These are phyloP conservation scores for Globisporangium paddicum DNA, from an alignment of 352 stramenopile species.

Conservation along the genomic window DNA sequence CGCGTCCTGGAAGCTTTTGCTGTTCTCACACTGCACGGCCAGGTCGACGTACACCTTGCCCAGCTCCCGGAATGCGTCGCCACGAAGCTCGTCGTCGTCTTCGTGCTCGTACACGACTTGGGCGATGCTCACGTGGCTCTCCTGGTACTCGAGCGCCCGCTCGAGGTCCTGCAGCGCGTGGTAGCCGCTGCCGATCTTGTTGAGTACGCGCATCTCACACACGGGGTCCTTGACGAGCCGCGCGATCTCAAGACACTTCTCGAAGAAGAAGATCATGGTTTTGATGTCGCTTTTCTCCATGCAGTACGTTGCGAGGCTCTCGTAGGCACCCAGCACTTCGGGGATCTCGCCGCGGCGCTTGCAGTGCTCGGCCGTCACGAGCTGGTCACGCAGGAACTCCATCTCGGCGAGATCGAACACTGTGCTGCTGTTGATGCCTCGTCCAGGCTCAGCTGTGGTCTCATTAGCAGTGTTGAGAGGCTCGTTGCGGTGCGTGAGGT, in stretches of 20 bases:
- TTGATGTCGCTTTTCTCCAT: constrained; percentile 74
- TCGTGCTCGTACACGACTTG: constrained; percentile 63
- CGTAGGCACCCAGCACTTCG: constrained; percentile 35
- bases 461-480: background rate
- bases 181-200: constrained; percentile 80
- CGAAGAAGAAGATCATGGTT: constrained; percentile 92
- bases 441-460: background rate
- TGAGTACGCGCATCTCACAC: constrained; percentile 85
- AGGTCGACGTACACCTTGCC: constrained; percentile 75
- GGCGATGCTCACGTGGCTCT: constrained; percentile 76
- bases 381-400: constrained; percentile 85
- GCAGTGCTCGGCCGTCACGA: constrained; percentile 84
- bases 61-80: constrained; percentile 59
- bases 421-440: constrained; percentile 3
- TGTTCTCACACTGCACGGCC: constrained; percentile 38
- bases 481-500: constrained; percentile 86
- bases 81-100: constrained; percentile 48
- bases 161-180: constrained; percentile 65
- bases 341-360: constrained; percentile 85
- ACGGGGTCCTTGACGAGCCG: constrained; percentile 81
- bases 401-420: constrained; percentile 44
- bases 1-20: constrained; percentile 29
- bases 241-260: constrained; percentile 91
- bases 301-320: constrained; percentile 68
- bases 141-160: constrained; percentile 73